These are phyloP conservation scores for Saccharomycopsis sp. DNA, from an alignment of 805 yeast species.

Conservation along the genomic window DNA sequence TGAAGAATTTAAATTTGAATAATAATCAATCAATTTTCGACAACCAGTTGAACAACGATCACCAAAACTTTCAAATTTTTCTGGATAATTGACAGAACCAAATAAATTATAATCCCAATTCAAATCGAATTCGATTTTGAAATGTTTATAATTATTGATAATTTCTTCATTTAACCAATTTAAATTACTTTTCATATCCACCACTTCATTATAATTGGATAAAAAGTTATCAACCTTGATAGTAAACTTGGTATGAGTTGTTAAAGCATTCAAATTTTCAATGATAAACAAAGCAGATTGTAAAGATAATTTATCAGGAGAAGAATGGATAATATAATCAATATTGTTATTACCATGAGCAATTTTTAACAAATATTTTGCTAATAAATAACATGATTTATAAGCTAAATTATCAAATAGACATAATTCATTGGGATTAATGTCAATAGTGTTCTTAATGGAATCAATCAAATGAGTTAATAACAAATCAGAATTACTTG, in stretches of 20 bases:
- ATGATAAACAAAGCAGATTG: conserved; percentile 2
- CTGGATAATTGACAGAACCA: too few relatives aligned
- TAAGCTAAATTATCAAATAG: conserved; percentile 3
- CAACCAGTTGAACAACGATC: conserved; percentile 9
- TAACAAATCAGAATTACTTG: neutral
- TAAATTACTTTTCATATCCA: neutral
- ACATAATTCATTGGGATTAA: neutral
- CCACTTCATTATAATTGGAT: conserved; percentile 1
- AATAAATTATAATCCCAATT: conserved; percentile 7
- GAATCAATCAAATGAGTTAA: neutral
- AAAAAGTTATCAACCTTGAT: conserved; percentile 11
- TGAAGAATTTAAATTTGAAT: neutral
- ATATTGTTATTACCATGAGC: neutral
- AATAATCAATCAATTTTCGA: conserved; percentile 6
- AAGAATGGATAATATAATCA: conserved; percentile 4
- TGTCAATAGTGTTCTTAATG: neutral
- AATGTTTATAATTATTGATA: neutral
- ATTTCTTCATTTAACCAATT: too few relatives aligned
- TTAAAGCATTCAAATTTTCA: neutral
- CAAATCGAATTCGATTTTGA: neutral
- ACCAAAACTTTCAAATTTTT: too few relatives aligned
- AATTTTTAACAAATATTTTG: conserved; percentile 3
- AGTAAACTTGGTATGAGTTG: neutral
- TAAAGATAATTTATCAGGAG: conserved; percentile 10
- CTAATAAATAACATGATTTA: conserved; percentile 8